A percentile compares a stretch with the other conserved stretches of the same genome.
phyloP scores from a whole-genome alignment of 2,329 filamentous ascomycete species.

The Phaeosphaeriaceae sp. region DNA sequence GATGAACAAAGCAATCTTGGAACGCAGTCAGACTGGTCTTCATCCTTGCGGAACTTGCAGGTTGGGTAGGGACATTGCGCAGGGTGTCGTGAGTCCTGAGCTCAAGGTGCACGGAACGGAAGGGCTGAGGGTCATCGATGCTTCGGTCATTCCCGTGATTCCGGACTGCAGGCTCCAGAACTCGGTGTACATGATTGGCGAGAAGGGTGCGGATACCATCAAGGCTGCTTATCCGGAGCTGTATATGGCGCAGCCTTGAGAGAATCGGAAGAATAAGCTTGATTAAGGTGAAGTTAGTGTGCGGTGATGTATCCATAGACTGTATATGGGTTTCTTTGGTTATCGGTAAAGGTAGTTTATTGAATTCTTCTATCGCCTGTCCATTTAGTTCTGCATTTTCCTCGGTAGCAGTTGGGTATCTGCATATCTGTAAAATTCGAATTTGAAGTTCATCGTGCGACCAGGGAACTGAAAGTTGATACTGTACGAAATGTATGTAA shows the following conservation, averaged over 20 bases:
- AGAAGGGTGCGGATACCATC: slow-evolving; percentile 63
- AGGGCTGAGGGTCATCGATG: slow-evolving; percentile 55
- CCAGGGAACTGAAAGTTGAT: no score
- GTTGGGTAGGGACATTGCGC: slow-evolving; percentile 59
- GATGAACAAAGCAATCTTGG: slow-evolving; percentile 65
- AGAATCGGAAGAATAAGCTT: background rate
- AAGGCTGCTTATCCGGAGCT: slow-evolving; percentile 52
- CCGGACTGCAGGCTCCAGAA: slow-evolving; percentile 62
- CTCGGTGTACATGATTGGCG: slow-evolving; percentile 62
- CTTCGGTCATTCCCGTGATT: slow-evolving; percentile 26
- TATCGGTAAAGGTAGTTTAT: no score
- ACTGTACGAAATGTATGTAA: no score
- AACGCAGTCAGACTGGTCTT: slow-evolving; percentile 65
- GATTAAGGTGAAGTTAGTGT: no score
- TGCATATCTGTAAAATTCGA: no score
- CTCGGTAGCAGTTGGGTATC: no score
- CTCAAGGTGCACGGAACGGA: slow-evolving; percentile 27
- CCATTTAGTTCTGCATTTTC: no score
- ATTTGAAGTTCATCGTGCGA: no score
- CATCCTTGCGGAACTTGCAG: slow-evolving; percentile 65
- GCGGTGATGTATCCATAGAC: no score
- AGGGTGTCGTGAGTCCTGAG: slow-evolving; percentile 32
- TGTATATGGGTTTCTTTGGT: no score
- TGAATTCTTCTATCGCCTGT: no score
- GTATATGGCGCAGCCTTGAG: slow-evolving; percentile 14